Conservation (phyloP, 805 yeast species). For the Schizosaccharomyces octosporus region DNA sequence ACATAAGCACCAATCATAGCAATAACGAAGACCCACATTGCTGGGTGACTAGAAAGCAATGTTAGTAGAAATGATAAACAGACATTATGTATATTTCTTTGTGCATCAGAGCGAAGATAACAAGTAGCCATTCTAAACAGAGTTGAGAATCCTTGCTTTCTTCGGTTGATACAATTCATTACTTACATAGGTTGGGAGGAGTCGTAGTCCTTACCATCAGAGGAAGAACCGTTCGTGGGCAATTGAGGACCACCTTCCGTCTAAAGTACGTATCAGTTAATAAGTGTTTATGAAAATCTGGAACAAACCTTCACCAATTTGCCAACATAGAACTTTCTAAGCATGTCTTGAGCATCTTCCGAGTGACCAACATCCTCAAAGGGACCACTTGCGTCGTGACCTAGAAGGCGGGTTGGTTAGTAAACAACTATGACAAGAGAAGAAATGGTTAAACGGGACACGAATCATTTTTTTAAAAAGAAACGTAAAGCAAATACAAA, state of each 20-base stretch:
- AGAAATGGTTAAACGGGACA: too few species aligned
- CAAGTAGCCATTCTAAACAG: too few species aligned
- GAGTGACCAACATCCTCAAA: constrained; percentile 88
- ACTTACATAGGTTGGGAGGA: neutral
- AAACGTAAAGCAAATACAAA: too few species aligned
- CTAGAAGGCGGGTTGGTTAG: constrained; percentile 13
- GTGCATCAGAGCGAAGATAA: too few species aligned
- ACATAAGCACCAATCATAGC: neutral
- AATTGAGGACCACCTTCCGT: constrained; percentile 1
- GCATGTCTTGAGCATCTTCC: constrained; percentile 69
- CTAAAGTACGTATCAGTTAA: neutral
- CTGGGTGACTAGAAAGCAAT: neutral
- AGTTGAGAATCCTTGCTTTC: neutral
- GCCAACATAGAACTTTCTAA: constrained; percentile 49
- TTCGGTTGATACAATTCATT: neutral
- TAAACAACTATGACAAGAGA: too few species aligned
- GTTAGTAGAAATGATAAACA: neutral
- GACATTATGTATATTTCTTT: neutral
- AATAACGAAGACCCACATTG: neutral
- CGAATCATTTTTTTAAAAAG: too few species aligned
- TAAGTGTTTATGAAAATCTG: too few species aligned
- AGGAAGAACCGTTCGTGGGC: neutral
- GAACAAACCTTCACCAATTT: constrained; percentile 24
- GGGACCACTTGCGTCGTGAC: constrained; percentile 48
- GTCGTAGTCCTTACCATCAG: neutral